Conservation (phyloP, 805 yeast genomes). For the Ogataea zsoltii region DNA sequence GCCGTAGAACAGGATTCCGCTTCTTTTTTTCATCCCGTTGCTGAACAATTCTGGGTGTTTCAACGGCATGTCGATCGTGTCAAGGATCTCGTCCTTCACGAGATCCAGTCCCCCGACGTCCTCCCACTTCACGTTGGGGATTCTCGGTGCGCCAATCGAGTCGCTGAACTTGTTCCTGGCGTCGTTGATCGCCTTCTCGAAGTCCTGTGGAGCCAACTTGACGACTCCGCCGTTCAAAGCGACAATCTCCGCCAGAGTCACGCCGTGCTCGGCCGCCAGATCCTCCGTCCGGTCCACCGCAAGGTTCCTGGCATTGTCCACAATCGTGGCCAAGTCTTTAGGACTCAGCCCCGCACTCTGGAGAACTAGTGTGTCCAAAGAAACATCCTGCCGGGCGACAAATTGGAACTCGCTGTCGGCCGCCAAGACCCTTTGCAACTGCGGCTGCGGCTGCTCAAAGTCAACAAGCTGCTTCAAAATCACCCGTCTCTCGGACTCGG, state of each 20-base stretch:
- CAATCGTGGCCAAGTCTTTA: conserved; percentile 71
- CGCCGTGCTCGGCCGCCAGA: conserved; percentile 26
- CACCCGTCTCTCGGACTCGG: conserved; percentile 66
- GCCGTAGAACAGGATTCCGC: conserved; percentile 93
- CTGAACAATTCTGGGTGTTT: conserved; percentile 88
- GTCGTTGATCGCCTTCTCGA: conserved; percentile 67
- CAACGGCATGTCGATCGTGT: conserved; percentile 94
- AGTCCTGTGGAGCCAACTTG: conserved; percentile 56
- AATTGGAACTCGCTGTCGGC: conserved; percentile 19
- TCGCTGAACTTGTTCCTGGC: conserved; percentile 90
- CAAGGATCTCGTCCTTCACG: conserved; percentile 89
- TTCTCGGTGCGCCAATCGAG: conserved; percentile 94
- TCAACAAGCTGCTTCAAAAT: conserved; percentile 57
- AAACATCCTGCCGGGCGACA: conserved; percentile 49
- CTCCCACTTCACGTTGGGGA: conserved; percentile 94
- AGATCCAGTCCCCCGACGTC: conserved; percentile 94
- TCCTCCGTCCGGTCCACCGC: conserved; percentile 53
- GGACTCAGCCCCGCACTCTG: conserved; percentile 95
- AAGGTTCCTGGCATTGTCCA: conserved; percentile 58
- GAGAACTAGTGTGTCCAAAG: conserved; percentile 58
- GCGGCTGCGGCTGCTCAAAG: conserved; percentile 1
- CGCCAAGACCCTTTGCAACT: background rate
- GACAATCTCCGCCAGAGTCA: conserved; percentile 36
- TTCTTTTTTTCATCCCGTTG: conserved; percentile 87
- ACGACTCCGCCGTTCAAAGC: conserved; percentile 58